Base-by-base conservation (phyloP, 768 basidiomycete species). In the Lactarius hatsudake region DNA sequence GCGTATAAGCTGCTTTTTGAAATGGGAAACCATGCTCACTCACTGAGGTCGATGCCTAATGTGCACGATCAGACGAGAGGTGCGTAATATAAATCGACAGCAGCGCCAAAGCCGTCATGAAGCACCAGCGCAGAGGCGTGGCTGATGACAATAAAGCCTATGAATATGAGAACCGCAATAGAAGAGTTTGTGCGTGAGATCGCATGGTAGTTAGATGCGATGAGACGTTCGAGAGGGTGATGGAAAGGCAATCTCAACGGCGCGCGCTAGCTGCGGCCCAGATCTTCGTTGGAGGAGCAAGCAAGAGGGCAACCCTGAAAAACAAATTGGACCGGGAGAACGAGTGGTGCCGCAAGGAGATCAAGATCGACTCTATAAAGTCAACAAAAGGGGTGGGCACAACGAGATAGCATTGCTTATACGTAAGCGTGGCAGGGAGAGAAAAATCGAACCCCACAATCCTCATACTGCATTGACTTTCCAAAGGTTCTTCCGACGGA, bases 401-500 rank as follows among this genome's bases (percentile, higher is more conserved):
- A 66, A 64, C 42, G 55, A 53, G 34, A 62, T 69, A 20, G 58
- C 17, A 32, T 55, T 62, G 58, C 8, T 55, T n/a, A 45, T 42
- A 58, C 59, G 40, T 43, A 63, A 55, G 45, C n/a, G 30, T 56
- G 18, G 55, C 4, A 23, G 18, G 51, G 8, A 30, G 51, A 26
- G 54, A 45, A 12, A 64, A 64, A 36, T 42, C 23, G 23, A 55
- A 2, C 34, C 32, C n/a, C 48, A 36, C 26, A 59, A 26, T 43
- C 58, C 59, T 56, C 67, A 63, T 34, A 61, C 72, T 30, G 73
- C 60, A 70, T 73, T 75, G 59, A 82, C 80, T 78, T 82, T 81
- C 78, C 77, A 82, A 51, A 83, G 73, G 15, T 48, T 30, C 42
- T 61, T 56, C 38, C 48, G 59, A 78, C 89, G 89, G 81, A 89